Evolutionary conservation across 2,329 filamentous ascomycete species (phyloP).

Genomic region (Botrytis medusae): DNA sequence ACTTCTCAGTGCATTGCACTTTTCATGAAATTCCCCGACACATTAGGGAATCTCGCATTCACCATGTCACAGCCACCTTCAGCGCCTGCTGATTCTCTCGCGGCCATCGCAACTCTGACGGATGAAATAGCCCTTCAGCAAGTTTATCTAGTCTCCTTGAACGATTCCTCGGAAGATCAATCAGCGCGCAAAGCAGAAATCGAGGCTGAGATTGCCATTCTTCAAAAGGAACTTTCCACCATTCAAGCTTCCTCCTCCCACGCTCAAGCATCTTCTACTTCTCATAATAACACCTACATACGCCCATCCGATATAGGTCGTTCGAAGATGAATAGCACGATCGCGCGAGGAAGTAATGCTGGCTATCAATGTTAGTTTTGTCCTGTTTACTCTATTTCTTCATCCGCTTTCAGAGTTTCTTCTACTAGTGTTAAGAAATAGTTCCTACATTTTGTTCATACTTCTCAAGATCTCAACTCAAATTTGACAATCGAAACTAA

Average conservation of each 20-base stretch:
- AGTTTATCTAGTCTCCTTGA: conserved; percentile 48
- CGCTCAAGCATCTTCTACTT: neutral
- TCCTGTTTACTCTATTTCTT: neutral
- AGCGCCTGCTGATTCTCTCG: neutral
- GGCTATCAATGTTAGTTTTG: conserved; percentile 14
- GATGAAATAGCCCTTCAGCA: conserved; percentile 48
- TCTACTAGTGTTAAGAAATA: neutral
- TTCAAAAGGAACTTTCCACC: neutral
- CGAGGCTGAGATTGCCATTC: neutral
- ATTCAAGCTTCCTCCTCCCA: conserved; percentile 1
- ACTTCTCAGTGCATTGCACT: neutral
- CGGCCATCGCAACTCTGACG: conserved; percentile 37
- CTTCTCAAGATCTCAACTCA: neutral
- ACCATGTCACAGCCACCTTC: conserved; percentile 19
- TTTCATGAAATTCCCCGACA: neutral
- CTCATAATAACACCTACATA: neutral
- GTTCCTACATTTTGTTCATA: neutral
- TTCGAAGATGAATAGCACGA: conserved; percentile 3
- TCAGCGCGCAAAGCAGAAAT: conserved; percentile 20
- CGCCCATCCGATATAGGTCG: neutral
- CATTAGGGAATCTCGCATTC: neutral
- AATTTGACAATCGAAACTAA: neutral
- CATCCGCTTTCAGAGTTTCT: neutral
- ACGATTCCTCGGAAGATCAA: conserved; percentile 31
- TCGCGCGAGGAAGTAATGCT: neutral